Evolutionary conservation across 129 eudicot genomes (phyloP).

Genomic region (Apium graveolens): DNA sequence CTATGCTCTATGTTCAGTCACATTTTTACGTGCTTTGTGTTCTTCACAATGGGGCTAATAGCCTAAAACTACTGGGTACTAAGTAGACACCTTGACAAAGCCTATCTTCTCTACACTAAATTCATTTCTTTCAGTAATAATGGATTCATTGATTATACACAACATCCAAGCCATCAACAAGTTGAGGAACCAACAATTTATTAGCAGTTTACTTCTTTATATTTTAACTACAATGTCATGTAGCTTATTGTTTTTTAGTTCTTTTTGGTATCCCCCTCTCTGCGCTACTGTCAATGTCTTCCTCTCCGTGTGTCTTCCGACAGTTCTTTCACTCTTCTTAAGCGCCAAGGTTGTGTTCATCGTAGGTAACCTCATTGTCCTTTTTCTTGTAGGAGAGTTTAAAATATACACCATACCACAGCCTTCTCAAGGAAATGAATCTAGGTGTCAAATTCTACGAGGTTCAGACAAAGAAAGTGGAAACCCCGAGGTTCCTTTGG

Average conservation of each 20-base stretch:
- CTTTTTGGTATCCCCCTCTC: slow-evolving; percentile 52
- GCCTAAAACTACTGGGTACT: not conserved
- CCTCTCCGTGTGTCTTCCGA: slow-evolving; percentile 36
- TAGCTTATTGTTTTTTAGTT: slow-evolving; percentile 41
- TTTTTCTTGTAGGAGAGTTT: slow-evolving; percentile 52
- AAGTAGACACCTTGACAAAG: not conserved
- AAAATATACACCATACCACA: slow-evolving; percentile 18
- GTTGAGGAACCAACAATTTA: slow-evolving; percentile 43
- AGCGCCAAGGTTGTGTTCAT: slow-evolving; percentile 44
- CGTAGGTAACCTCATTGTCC: slow-evolving; percentile 51
- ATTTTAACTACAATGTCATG: slow-evolving; percentile 35
- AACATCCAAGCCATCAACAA: slow-evolving; percentile 40
- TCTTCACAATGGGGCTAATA: not conserved
- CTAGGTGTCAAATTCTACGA: slow-evolving; percentile 10
- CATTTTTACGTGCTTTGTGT: not conserved
- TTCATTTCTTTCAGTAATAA: slow-evolving; percentile 6
- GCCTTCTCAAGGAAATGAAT: slow-evolving; percentile 17
- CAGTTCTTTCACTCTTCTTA: slow-evolving; percentile 31
- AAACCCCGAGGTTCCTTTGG: slow-evolving; percentile 4
- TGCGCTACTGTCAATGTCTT: slow-evolving; percentile 28
- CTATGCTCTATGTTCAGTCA: slow-evolving; percentile 37
- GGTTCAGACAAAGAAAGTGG: slow-evolving; percentile 7
- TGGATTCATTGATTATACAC: slow-evolving; percentile 43
- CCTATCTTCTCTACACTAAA: not conserved
- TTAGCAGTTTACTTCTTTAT: slow-evolving; percentile 36